Base-by-base conservation (phyloP, 805 yeast species). In the Saturnispora zaruensis region DNA sequence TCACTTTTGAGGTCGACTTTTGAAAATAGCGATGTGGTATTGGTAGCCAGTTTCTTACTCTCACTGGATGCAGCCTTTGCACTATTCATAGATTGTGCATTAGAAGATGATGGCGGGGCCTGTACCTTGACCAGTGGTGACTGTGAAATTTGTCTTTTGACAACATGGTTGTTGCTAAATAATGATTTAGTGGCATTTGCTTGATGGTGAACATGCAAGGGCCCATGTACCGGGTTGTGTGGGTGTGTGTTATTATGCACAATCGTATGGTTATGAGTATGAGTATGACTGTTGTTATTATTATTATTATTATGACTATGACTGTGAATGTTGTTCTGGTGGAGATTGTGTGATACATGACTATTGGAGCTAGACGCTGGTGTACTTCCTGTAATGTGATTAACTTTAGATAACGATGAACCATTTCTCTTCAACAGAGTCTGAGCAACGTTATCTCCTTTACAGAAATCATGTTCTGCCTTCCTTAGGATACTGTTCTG, bases 1-100 rank as follows among this genome's bases (percentile, higher is more conserved):
- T 32, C 28, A 21, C 13, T 23, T 21, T 23, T 38, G 13, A 42
- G 18, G 23, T 18, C 21, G 16, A 36, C 40, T 32, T 47, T 40
- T 8, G 45, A 41, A 36, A 47, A 47, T 24, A 47, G 33, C 6
- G 50, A 47, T 3, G 45, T 42, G 6, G 50, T 47, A n/a, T 24
- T 32, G 24, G 18, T 9, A 18, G 24, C 41, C 7, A 32, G 25
- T 24, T 34, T 32, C 20, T 36, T 47, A 11, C 25, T 32, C 9
- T 16, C 18, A 23, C 5, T 24, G 7, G 13, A n/a, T 38, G 24
- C 23, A 38, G 13, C 8, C 6, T 13, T n/a, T 5, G 42, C 23
- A 9, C 21, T 18, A 5, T 20, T 21, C 13, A 28, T 23, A 23
- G 24, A 16, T 23, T 21, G 16, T 13, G 24, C 24, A 16, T 24